Evolutionary conservation across 75 land plant genomes (phyloP).

Genomic region (Gnetum montanum): DNA sequence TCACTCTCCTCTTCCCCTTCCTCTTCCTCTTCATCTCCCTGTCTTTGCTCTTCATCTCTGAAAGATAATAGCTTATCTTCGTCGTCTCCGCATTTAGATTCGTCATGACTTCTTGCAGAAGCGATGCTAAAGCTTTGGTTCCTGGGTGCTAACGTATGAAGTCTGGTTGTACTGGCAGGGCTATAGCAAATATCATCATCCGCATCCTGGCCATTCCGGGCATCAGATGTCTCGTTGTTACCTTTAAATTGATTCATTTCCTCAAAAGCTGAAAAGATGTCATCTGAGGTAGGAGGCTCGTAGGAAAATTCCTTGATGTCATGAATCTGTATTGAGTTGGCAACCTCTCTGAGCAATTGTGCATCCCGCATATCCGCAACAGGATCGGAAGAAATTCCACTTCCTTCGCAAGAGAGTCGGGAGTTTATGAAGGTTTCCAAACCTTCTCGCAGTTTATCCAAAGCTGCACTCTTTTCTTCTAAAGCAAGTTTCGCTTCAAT

Average conservation of each 20-base stretch:
- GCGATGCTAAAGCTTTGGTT: slow-evolving; percentile 6
- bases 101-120: slow-evolving; percentile 7
- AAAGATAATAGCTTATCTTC: not conserved
- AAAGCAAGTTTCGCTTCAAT: slow-evolving; percentile 72
- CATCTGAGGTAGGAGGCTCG: slow-evolving; percentile 37
- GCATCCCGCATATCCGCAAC: slow-evolving; percentile 35
- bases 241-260: slow-evolving; percentile 34
- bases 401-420: not conserved
- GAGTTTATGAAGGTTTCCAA: slow-evolving; percentile 48
- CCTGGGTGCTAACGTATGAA: slow-evolving; percentile 40
- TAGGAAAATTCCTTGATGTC: slow-evolving; percentile 48
- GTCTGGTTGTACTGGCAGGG: slow-evolving; percentile 39
- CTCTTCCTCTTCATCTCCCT: slow-evolving; percentile 38
- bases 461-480: slow-evolving; percentile 69
- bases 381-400: slow-evolving; percentile 7
- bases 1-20: slow-evolving; percentile 60
- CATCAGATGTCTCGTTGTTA: slow-evolving; percentile 33
- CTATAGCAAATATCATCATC: slow-evolving; percentile 14
- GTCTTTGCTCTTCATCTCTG: slow-evolving; percentile 6
- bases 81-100: slow-evolving; percentile 7
- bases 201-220: slow-evolving; percentile 12
- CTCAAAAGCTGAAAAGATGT: slow-evolving; percentile 53
- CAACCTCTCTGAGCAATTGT: slow-evolving; percentile 34
- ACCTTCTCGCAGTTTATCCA: slow-evolving; percentile 53
- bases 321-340: slow-evolving; percentile 32